Percentiles rank a stretch among this genome's conserved stretches.
phyloP scores from a whole-genome alignment of 208 protist genomes.

The Trypanosoma cruzi region DNA sequence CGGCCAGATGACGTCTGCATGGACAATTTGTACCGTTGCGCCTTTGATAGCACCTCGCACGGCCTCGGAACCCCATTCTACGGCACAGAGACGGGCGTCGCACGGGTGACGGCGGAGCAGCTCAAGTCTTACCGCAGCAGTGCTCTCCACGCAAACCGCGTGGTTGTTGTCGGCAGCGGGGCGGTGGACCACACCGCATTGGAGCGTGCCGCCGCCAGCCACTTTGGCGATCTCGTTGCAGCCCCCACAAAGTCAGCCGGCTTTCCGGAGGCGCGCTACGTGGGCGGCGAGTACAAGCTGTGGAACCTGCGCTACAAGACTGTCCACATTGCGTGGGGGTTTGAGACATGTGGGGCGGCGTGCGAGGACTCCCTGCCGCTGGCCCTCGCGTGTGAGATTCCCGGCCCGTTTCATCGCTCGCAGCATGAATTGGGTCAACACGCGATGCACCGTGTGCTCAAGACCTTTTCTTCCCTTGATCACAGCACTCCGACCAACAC shows the following conservation, averaged over 20 bases:
- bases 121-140: slow-evolving; percentile 83
- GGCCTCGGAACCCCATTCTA: slow-evolving; percentile 96
- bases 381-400: slow-evolving; percentile 85
- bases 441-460: slow-evolving; percentile 86
- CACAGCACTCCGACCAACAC: slow-evolving; percentile 89
- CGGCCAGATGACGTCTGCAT: slow-evolving; percentile 95
- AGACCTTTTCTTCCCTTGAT: slow-evolving; percentile 89
- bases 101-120: slow-evolving; percentile 72
- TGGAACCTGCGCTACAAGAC: slow-evolving; percentile 92
- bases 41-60: slow-evolving; percentile 91
- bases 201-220: slow-evolving; percentile 88
- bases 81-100: slow-evolving; percentile 94
- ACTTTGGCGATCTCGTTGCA: slow-evolving; percentile 86
- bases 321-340: slow-evolving; percentile 86
- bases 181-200: slow-evolving; percentile 95
- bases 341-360: slow-evolving; percentile 86
- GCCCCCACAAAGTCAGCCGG: slow-evolving; percentile 11
- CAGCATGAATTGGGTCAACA: slow-evolving; percentile 90
- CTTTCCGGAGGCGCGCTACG: slow-evolving; percentile 67
- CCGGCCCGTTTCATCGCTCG: slow-evolving; percentile 86
- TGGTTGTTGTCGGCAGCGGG: slow-evolving; percentile 96
- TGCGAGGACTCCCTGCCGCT: slow-evolving; percentile 88
- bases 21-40: slow-evolving; percentile 96
- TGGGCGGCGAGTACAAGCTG: slow-evolving; percentile 86
- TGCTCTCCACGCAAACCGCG: slow-evolving; percentile 91